Conservation (phyloP, 768 basidiomycete species). For the Tremella yokohamensis region DNA sequence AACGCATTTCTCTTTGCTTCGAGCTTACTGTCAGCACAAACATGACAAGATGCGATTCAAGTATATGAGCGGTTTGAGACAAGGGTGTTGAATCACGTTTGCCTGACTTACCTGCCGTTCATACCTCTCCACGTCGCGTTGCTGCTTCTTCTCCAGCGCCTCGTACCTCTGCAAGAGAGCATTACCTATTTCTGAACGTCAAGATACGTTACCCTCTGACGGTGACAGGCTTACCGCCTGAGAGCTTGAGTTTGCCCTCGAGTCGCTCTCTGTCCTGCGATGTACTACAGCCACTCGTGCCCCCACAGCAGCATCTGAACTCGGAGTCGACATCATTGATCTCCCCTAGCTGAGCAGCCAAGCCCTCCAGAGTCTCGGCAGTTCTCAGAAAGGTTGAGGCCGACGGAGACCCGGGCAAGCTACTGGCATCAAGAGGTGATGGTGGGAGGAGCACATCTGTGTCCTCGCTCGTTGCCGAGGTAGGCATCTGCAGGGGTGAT, state of each 20-base stretch:
- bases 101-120: slow-evolving; percentile 35
- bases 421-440: too few relatives aligned
- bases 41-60: background rate
- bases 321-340: slow-evolving; percentile 17
- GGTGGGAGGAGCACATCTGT: too few relatives aligned
- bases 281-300: slow-evolving; percentile 61
- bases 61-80: too few relatives aligned
- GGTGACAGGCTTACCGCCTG: slow-evolving; percentile 64
- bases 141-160: slow-evolving; percentile 53
- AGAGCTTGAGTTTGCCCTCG: slow-evolving; percentile 72
- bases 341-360: slow-evolving; percentile 32
- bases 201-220: background rate
- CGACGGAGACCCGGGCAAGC: slow-evolving; percentile 25
- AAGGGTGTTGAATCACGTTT: background rate
- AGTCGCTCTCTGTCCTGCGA: slow-evolving; percentile 63
- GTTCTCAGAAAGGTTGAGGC: slow-evolving; percentile 34
- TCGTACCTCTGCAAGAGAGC: slow-evolving; percentile 82
- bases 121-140: slow-evolving; percentile 32
- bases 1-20: slow-evolving; percentile 38
- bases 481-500: too few relatives aligned
- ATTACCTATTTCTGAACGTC: slow-evolving; percentile 72
- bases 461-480: too few relatives aligned
- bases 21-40: slow-evolving; percentile 18
- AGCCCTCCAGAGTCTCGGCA: slow-evolving; percentile 43
- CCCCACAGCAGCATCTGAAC: slow-evolving; percentile 58